phyloP scores from a whole-genome alignment of 768 basidiomycete genomes.

The Clavulina sp. region DNA sequence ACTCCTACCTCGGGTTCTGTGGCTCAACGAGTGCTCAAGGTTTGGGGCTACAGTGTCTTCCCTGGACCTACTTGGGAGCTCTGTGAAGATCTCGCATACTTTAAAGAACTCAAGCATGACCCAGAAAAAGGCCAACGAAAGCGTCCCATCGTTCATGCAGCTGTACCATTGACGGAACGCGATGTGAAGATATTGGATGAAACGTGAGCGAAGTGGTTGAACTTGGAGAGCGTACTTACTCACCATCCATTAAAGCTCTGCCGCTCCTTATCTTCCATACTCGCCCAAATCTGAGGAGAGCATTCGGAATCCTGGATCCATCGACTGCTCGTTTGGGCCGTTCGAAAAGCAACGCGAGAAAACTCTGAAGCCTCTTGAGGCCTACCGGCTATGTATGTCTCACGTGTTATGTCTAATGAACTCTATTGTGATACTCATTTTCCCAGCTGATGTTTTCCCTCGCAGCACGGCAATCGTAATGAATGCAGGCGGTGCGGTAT shows the following conservation, averaged over 20 bases:
- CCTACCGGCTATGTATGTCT: slow-evolving; percentile 38
- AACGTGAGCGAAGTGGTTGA: background rate
- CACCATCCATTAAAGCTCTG: background rate
- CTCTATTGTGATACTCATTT: background rate
- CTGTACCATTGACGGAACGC: background rate
- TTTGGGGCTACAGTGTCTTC: background rate
- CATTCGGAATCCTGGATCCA: slow-evolving; percentile 32
- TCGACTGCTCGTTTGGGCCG: slow-evolving; percentile 53
- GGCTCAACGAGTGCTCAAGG: background rate
- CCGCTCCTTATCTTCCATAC: slow-evolving; percentile 32
- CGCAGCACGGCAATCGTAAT: slow-evolving; percentile 40
- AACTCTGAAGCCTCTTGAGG: slow-evolving; percentile 37
- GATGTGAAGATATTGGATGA: background rate
- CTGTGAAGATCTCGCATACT: background rate
- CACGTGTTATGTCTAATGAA: slow-evolving; percentile 2
- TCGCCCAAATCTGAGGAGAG: slow-evolving; percentile 26
- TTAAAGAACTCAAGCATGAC: background rate
- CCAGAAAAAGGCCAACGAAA: background rate
- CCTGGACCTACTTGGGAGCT: slow-evolving; percentile 1
- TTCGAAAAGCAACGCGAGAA: slow-evolving; percentile 33
- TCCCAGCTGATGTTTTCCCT: background rate
- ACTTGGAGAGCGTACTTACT: no score
- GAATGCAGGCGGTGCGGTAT: slow-evolving; percentile 78
- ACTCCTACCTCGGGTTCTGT: background rate
- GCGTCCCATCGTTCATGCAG: background rate